Evolutionary conservation across 139 green algal genomes (phyloP), one percentile per base, ranked within the genome.

Genomic region (Diplosphaera chodatii): DNA sequence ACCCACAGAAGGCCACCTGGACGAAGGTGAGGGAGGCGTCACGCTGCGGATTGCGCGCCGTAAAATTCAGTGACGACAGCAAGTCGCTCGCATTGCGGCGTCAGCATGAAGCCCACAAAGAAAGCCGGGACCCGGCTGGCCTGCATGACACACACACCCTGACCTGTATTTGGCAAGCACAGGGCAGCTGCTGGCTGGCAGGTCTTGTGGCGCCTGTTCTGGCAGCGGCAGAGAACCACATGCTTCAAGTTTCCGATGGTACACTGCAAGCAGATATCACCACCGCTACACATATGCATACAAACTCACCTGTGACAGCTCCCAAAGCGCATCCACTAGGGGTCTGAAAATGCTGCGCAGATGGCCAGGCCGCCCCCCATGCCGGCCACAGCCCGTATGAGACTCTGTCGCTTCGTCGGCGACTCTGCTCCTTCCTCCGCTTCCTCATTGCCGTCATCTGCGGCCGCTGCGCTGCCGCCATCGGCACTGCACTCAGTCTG

Each of bases 101-200:
- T 85, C 40, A 88, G 67, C 31, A 89, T 72, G 75, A 91, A 91
- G 20, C 80, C 77, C 10, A 91, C 83, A 40, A 88, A 85, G 78
- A 91, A 91, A 20, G 76, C 30, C 8, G 84, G 76, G 30, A 91
- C 78, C 55, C 80, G 71, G 48, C 48, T 59, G 48, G 48, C 48
- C 48, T 59, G 48, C 48, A 18, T 10, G 10, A 48, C 6, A 48
- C 37, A n/a, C n/a, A n/a, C n/a, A n/a, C n/a, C n/a, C n/a, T n/a
- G n/a, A n/a, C n/a, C n/a, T n/a, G n/a, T n/a, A n/a, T n/a, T n/a
- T n/a, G n/a, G n/a, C n/a, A n/a, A n/a, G n/a, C n/a, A n/a, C n/a
- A n/a, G n/a, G n/a, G n/a, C n/a, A n/a, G n/a, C n/a, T n/a, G n/a
- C n/a, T n/a, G n/a, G n/a, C n/a, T n/a, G n/a, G n/a, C n/a, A n/a